Percentiles rank a stretch among this genome's conserved stretches.
phyloP scores from a whole-genome alignment of 345 rosid species.

The Gossypium thurberi region DNA sequence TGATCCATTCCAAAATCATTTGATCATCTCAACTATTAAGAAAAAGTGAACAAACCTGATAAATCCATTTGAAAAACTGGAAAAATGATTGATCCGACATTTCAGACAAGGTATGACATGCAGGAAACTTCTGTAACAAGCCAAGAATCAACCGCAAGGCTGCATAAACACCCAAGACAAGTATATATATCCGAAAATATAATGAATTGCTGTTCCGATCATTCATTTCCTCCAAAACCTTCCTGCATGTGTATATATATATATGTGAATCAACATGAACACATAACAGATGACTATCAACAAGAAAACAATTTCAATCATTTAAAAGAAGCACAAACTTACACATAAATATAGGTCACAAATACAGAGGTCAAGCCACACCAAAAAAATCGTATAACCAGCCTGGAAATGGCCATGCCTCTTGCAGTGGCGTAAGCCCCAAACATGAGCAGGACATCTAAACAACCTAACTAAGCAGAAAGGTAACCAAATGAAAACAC shows the following conservation, averaged over 20 bases:
- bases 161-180: conserved; percentile 79
- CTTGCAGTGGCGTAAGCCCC: conserved; percentile 89
- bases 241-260: conserved; percentile 44
- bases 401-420: conserved; percentile 97
- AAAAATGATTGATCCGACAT: conserved; percentile 91
- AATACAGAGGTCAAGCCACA: conserved; percentile 62
- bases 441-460: conserved; percentile 85
- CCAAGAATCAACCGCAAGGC: conserved; percentile 67
- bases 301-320: conserved; percentile 1
- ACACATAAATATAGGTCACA: conserved; percentile 73
- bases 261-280: neutral
- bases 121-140: conserved; percentile 64
- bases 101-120: conserved; percentile 77
- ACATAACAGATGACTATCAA: neutral
- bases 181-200: conserved; percentile 76
- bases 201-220: conserved; percentile 49
- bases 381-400: conserved; percentile 86
- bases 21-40: neutral
- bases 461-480: conserved; percentile 47
- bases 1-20: conserved; percentile 8
- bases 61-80: conserved; percentile 98
- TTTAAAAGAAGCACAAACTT: conserved; percentile 25
- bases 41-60: conserved; percentile 50
- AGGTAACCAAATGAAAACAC: conserved; percentile 10
- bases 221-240: conserved; percentile 65